Percentiles rank a stretch among this genome's conserved stretches.
phyloP scores from a whole-genome alignment of 768 basidiomycete genomes.

The Phylloporus rhodoxanthus region DNA sequence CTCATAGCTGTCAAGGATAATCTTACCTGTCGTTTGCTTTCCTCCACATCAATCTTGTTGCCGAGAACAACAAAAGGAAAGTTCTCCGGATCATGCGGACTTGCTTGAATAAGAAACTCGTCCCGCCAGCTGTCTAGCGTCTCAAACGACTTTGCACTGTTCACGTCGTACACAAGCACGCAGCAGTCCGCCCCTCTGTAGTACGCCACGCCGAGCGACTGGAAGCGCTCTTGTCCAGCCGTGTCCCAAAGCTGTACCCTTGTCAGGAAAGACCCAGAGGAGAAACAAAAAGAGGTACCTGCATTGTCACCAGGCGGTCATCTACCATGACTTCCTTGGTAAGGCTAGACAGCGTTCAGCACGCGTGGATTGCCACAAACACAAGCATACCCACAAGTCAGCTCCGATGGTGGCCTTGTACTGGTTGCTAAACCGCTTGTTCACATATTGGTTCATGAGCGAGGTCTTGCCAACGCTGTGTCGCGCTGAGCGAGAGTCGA shows the following conservation, averaged over 20 bases:
- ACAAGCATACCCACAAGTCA: conserved; percentile 68
- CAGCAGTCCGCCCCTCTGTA: conserved; percentile 99
- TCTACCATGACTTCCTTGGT: conserved; percentile 99
- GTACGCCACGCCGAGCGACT: conserved; percentile 97
- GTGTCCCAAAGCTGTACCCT: conserved; percentile 93
- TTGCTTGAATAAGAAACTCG: conserved; percentile 98
- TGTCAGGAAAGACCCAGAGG: conserved; percentile 3
- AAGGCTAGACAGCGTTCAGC: conserved; percentile 45
- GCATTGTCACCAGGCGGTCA: conserved; percentile 97
- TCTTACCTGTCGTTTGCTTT: conserved; percentile 91
- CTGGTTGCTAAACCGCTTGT: conserved; percentile 98
- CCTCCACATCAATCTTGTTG: conserved; percentile 99
- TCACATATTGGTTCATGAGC: conserved; percentile 99
- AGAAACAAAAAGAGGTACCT: conserved; percentile 50
- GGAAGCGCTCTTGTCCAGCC: conserved; percentile 98
- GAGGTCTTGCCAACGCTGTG: conserved; percentile 96
- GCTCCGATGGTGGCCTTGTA: conserved; percentile 99
- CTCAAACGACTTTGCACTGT: conserved; percentile 97
- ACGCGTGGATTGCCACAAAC: conserved; percentile 2
- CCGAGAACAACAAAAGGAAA: conserved; percentile 99
- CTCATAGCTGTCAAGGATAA: neutral
- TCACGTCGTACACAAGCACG: conserved; percentile 98
- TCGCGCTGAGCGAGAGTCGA: conserved; percentile 4
- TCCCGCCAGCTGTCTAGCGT: conserved; percentile 99
- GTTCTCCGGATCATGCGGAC: conserved; percentile 98